A percentile compares a stretch with the other conserved stretches of the same genome.
phyloP scores from a whole-genome alignment of 1,284 basidiomycete genomes.

The Abortiporus biennis region DNA sequence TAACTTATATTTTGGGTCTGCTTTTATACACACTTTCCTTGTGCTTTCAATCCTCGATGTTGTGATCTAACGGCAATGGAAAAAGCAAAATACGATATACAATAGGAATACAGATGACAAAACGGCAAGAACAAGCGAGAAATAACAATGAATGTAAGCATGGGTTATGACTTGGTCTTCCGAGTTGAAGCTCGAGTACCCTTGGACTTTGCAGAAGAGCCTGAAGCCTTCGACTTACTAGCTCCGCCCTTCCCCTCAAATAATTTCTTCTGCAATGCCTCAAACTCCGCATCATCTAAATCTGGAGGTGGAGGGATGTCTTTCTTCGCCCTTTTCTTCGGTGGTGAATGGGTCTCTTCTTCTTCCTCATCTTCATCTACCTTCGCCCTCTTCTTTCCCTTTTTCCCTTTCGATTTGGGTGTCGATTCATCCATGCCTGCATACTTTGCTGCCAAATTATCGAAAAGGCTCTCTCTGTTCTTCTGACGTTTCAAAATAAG shows the following conservation, averaged over 20 bases:
- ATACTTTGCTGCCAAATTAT: slow-evolving; percentile 82
- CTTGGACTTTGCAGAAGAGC: slow-evolving; percentile 10
- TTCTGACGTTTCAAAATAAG: slow-evolving; percentile 78
- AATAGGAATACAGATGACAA: slow-evolving; percentile 2
- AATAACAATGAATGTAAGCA: too few species aligned
- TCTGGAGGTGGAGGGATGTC: slow-evolving; percentile 39
- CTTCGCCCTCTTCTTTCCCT: slow-evolving; percentile 44
- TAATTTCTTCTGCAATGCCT: slow-evolving; percentile 53
- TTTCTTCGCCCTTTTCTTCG: slow-evolving; percentile 44
- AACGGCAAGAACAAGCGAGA: too few species aligned
- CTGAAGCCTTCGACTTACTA: too few species aligned
- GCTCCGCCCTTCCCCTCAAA: slow-evolving; percentile 39
- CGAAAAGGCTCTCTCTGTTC: slow-evolving; percentile 67
- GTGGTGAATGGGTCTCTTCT: slow-evolving; percentile 36
- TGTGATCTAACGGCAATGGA: too few species aligned
- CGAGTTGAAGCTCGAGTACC: too few species aligned
- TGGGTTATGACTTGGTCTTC: too few species aligned
- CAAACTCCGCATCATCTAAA: slow-evolving; percentile 66
- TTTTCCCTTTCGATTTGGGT: too few species aligned
- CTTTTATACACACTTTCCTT: slow-evolving; percentile 6
- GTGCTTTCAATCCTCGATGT: too few species aligned
- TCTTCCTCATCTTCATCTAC: slow-evolving; percentile 28
- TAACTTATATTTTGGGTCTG: background rate
- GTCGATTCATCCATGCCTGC: slow-evolving; percentile 39
- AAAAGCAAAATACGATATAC: background rate